Evolutionary conservation across 2,329 filamentous ascomycete species (phyloP).

Genomic region (Furcasterigmium furcatum): DNA sequence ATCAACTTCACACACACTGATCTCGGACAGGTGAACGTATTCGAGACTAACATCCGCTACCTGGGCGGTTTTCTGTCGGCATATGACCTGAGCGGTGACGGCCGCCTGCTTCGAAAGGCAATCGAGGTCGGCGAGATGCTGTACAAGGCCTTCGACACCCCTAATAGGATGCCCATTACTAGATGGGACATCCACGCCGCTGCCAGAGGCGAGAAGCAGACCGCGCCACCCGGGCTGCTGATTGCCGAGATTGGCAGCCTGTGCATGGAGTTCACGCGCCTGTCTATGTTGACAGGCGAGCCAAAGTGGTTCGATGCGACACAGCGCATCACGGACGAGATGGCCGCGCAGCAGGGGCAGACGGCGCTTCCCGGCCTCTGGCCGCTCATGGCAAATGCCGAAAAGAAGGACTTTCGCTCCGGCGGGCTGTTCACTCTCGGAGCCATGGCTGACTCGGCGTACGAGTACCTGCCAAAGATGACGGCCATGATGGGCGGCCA

Average conservation of each 20-base stretch:
- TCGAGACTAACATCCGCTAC: slow-evolving; percentile 43
- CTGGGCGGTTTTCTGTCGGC: slow-evolving; percentile 41
- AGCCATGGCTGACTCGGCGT: slow-evolving; percentile 51
- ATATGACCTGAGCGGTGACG: slow-evolving; percentile 40
- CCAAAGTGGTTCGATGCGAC: slow-evolving; percentile 74
- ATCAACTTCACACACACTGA: slow-evolving; percentile 46
- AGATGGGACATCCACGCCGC: slow-evolving; percentile 21
- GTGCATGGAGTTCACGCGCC: slow-evolving; percentile 67
- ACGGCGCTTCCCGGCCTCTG: slow-evolving; percentile 76
- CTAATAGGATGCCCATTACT: slow-evolving; percentile 40
- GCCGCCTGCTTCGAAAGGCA: slow-evolving; percentile 37
- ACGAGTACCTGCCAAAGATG: slow-evolving; percentile 61
- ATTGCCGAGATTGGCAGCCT: slow-evolving; percentile 65
- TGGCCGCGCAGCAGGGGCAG: slow-evolving; percentile 65
- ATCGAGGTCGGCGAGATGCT: slow-evolving; percentile 44
- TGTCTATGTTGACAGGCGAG: slow-evolving; percentile 70
- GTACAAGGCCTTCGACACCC: slow-evolving; percentile 44
- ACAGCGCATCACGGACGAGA: slow-evolving; percentile 66
- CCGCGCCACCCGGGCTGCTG: slow-evolving; percentile 25
- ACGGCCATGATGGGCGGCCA: slow-evolving; percentile 64
- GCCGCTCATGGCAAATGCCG: slow-evolving; percentile 62
- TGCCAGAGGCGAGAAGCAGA: slow-evolving; percentile 16
- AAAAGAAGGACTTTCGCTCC: slow-evolving; percentile 37
- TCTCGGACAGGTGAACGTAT: slow-evolving; percentile 33
- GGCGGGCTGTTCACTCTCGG: slow-evolving; percentile 46